Conservation (phyloP, 257 asterid species). For the Lithospermum erythrorhizon region DNA sequence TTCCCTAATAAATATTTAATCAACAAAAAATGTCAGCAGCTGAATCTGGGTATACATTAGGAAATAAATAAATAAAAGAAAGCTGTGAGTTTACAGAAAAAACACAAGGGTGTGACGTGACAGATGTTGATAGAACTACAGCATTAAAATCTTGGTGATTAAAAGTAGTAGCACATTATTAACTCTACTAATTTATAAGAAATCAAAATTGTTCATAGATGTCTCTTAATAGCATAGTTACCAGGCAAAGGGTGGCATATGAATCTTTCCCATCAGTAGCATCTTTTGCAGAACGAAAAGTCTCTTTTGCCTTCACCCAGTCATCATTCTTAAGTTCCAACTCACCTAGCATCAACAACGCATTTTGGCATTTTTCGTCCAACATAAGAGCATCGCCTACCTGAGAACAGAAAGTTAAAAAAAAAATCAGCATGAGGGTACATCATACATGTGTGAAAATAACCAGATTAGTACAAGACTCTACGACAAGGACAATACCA, state of each 20-base stretch:
- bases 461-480: slow-evolving; percentile 2
- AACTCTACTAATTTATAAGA: background rate
- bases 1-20: slow-evolving; percentile 49
- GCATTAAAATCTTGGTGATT: background rate
- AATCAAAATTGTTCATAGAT: background rate
- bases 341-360: slow-evolving; percentile 92
- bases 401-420: slow-evolving; percentile 32
- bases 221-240: slow-evolving; percentile 16
- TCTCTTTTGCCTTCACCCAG: slow-evolving; percentile 99
- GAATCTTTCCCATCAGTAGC: slow-evolving; percentile 69
- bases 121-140: background rate
- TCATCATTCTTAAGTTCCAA: slow-evolving; percentile 98
- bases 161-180: background rate
- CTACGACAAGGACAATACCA: slow-evolving; percentile 14
- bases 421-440: slow-evolving; percentile 7
- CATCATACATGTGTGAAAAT: background rate
- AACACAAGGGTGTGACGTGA: background rate
- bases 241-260: slow-evolving; percentile 96
- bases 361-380: slow-evolving; percentile 87
- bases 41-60: background rate
- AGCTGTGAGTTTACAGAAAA: background rate
- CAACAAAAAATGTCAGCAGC: slow-evolving; percentile 14
- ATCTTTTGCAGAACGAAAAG: slow-evolving; percentile 79
- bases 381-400: slow-evolving; percentile 77
- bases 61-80: background rate